Base-by-base conservation (phyloP, 2,329 filamentous ascomycete species). In the Fusarium globosum region DNA sequence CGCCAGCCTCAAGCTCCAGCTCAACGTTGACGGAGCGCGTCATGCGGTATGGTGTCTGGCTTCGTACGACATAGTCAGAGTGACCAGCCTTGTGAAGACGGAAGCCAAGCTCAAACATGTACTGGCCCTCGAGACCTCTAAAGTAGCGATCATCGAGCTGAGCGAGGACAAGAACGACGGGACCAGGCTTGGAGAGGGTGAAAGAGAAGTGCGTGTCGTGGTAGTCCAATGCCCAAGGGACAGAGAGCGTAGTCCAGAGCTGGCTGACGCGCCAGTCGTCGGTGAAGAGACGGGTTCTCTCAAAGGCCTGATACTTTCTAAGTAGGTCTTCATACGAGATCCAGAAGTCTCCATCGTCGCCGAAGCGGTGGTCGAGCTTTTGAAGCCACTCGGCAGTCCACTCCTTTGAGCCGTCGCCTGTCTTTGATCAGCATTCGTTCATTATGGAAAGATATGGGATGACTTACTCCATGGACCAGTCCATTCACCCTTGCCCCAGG, bases 401-500 rank as follows among this genome's bases (percentile, higher is more conserved):
- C 81, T 96, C 91, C 76, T 94, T 93, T 12, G 92, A 94, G 0
- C 94, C 94, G 78, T 96, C 94, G 7, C 86, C 86, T 84, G 21
- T 3, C 35, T 2, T 45, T 41, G 10, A 28, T 82, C 21, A 81
- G 76, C 20, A 55, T 12, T 28, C 12, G 13, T 43, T 20, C 1
- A 3, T 4, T 38, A 0, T 23, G 2, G 20, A 7, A 36, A 16
- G 7, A 4, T 15, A 4, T 2, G 8, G 15, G 13, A 11, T n/a
- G 5, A 72, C 81, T 74, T 69, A 79, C 89, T 91, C 93, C 94
- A 96, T 4, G 93, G 86, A 4, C 94, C 94, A 36, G 89, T 92
- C 93, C 94, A 96, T 81, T 95, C 94, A 38, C 89, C 90, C 72
- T 90, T 90, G 3, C 94, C 94, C 94, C 93, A 96, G 0, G 94